Evolutionary conservation across 2,329 filamentous ascomycete species (phyloP).

Genomic region (Lachnellula occidentalis): DNA sequence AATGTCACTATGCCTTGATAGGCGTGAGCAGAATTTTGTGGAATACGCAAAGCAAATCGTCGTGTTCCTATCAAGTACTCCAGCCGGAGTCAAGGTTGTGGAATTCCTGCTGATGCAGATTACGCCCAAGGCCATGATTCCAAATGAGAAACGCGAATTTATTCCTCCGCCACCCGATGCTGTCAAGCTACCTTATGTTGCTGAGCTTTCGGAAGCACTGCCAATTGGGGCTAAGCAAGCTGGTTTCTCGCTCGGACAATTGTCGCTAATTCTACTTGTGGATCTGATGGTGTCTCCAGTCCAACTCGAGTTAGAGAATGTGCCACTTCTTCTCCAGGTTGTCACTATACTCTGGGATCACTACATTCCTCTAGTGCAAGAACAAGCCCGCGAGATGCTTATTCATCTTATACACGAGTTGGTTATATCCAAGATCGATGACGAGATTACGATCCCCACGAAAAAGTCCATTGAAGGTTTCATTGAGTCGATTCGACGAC

Average conservation of each 20-base stretch:
- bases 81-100: constrained; percentile 81
- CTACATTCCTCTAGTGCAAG: constrained; percentile 89
- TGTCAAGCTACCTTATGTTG: constrained; percentile 76
- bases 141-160: constrained; percentile 71
- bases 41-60: constrained; percentile 98
- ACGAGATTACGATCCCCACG: constrained; percentile 53
- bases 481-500: constrained; percentile 78
- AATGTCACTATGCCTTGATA: constrained; percentile 86
- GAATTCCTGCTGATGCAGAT: constrained; percentile 91
- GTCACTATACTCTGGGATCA: constrained; percentile 96
- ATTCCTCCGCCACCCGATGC: constrained; percentile 68
- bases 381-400: constrained; percentile 95
- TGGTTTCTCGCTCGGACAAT: constrained; percentile 85
- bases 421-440: constrained; percentile 74
- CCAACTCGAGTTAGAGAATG: constrained; percentile 69
- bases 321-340: constrained; percentile 84
- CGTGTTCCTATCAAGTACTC: constrained; percentile 86
- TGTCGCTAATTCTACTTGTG: constrained; percentile 88
- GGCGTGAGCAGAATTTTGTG: constrained; percentile 95
- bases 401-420: constrained; percentile 96
- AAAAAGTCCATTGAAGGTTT: constrained; percentile 79
- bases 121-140: constrained; percentile 93
- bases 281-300: constrained; percentile 94
- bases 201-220: constrained; percentile 72
- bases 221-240: constrained; percentile 88